Base-by-base conservation (phyloP, 2,329 filamentous ascomycete species). In the Pyrenochaeta sp. region DNA sequence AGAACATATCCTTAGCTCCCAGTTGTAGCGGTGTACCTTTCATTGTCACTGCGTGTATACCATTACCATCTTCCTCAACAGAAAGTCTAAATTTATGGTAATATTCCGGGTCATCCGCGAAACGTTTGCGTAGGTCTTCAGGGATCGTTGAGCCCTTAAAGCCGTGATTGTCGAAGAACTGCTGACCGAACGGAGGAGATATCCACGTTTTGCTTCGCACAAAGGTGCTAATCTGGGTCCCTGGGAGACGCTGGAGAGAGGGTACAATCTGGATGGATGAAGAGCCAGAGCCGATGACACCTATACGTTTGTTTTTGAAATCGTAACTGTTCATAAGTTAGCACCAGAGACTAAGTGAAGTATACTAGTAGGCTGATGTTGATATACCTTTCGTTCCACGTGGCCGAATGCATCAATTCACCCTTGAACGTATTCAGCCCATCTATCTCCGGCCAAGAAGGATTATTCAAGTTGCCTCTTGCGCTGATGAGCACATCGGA, bases 231-330 rank as follows among this genome's bases (percentile, higher is more conserved):
- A 75, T 58, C 12, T 74, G 67, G 0, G 73, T 74, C 5, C 68
- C 71, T 5, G 70, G 48, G 13, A 77, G 40, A 7, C 69, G 69
- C 64, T 78, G 80, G 2, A 82, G 72, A 2, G 72, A 72, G 2
- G 75, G 72, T 2, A 81, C 75, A 22, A 79, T 79, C 48, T 79
- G 77, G 19, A 80, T 81, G 0, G 78, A 77, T 13, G 75, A 77
- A 34, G 73, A 69, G 19, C 75, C 74, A 8, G 71, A 69, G 5
- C 75, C 75, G 27, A 77, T 76, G 2, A 77, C 72, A 3, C 68
- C 75, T 24, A 77, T 61, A n/a, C 70, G 65, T 52, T 77, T 77
- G 45, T 71, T 64, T 3, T 61, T 59, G 47, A 71, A 75, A 47
- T 76, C 70, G 32, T 73, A 74, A 3, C 71, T 77, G 42, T 36